Conservation (phyloP, 305 asterid genomes). For the Fraxinus ornus region DNA sequence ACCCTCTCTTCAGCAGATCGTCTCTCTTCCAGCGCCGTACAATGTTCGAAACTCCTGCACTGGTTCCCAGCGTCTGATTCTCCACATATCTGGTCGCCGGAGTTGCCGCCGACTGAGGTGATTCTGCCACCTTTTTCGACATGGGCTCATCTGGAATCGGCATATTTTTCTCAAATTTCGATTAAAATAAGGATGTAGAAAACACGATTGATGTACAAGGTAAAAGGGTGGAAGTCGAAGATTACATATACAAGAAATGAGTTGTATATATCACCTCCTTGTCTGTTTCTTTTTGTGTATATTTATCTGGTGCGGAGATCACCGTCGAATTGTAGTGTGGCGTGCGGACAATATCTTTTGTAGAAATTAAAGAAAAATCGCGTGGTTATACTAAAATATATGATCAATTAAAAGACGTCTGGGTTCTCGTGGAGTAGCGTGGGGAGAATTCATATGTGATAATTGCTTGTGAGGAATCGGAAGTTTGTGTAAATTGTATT, state of each 20-base stretch:
- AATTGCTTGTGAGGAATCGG: constrained; percentile 5
- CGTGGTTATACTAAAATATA: not conserved
- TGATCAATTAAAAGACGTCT: not conserved
- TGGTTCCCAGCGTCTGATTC: constrained; percentile 34
- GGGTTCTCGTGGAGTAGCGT: not conserved
- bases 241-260: not conserved
- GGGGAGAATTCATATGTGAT: not conserved
- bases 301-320: not conserved
- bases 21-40: constrained; percentile 60
- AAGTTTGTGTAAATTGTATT: constrained; percentile 18
- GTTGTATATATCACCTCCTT: constrained; percentile 1
- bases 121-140: constrained; percentile 5
- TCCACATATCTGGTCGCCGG: constrained; percentile 45
- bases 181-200: not conserved
- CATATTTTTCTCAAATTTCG: constrained; percentile 17
- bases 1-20: constrained; percentile 49
- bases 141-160: constrained; percentile 24
- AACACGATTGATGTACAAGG: not conserved
- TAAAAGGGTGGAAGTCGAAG: not conserved
- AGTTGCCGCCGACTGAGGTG: constrained; percentile 15
- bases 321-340: not conserved
- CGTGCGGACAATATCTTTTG: not conserved
- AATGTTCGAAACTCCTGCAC: constrained; percentile 39
- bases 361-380: not conserved
- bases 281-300: not conserved